phyloP scores from a whole-genome alignment of 306 rosid species.

The Crataegus laevigata region DNA sequence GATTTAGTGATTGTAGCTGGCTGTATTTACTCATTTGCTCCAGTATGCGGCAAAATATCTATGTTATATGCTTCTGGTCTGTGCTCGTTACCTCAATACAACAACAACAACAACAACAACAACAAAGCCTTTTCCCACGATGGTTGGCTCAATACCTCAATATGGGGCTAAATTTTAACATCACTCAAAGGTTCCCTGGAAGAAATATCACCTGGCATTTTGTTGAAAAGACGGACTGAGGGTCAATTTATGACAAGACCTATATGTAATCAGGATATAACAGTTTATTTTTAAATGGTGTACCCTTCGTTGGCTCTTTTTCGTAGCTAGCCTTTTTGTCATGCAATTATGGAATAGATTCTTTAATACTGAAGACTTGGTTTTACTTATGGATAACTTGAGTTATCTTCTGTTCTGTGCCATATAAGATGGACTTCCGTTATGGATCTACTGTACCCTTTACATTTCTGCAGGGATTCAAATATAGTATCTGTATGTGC shows the following conservation, averaged over 20 bases:
- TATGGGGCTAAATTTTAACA: too few species aligned
- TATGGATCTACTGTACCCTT: neutral
- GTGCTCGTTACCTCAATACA: neutral
- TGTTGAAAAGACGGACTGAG: neutral
- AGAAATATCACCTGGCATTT: neutral
- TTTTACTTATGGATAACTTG: neutral
- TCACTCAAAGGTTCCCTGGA: neutral
- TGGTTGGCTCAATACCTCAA: too few species aligned
- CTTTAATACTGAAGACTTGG: neutral
- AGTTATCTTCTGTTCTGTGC: neutral
- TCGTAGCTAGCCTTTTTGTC: neutral
- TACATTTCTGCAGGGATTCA: neutral
- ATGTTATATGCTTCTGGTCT: neutral
- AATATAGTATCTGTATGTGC: neutral
- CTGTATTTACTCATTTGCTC: neutral
- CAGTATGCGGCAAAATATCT: neutral
- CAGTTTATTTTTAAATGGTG: neutral
- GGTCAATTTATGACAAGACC: neutral
- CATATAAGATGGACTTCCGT: neutral
- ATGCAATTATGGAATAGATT: neutral
- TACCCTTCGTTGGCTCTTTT: neutral
- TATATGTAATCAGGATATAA: neutral
- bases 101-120: too few species aligned
- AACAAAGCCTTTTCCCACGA: too few species aligned
- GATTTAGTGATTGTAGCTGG: conserved; percentile 5